These are phyloP conservation scores for Rhizopogon sp. DNA, from an alignment of 768 basidiomycete genomes.

Conservation along the genomic window DNA sequence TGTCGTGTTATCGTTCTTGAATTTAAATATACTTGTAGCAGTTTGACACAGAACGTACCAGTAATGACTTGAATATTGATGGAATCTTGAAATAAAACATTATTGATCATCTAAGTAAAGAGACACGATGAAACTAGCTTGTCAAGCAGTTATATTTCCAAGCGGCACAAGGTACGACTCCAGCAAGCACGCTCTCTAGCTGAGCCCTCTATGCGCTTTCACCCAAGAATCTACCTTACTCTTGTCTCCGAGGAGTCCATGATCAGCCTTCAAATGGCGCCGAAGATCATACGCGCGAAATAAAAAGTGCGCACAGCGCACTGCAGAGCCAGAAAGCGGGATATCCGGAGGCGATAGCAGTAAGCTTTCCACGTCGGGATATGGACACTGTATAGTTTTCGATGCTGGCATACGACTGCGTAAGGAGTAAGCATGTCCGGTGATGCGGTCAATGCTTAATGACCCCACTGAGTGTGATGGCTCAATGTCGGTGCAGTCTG, in stretches of 20 bases:
- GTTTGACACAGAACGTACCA: too few species aligned
- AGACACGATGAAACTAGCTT: too few species aligned
- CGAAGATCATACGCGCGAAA: conserved; percentile 83
- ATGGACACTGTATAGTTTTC: conserved; percentile 53
- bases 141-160: too few species aligned
- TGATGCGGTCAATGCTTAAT: conserved; percentile 41
- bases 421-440: conserved; percentile 56
- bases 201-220: conserved; percentile 8
- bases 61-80: too few species aligned
- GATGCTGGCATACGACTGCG: conserved; percentile 33
- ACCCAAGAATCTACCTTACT: conserved; percentile 61
- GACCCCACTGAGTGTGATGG: conserved; percentile 3
- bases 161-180: too few species aligned
- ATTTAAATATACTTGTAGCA: too few species aligned
- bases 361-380: conserved; percentile 43
- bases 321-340: conserved; percentile 9
- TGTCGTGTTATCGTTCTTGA: too few species aligned
- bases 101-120: too few species aligned
- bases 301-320: conserved; percentile 64
- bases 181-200: too few species aligned
- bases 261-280: conserved; percentile 70
- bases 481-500: conserved; percentile 17
- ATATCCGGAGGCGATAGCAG: conserved; percentile 4
- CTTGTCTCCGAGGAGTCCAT: conserved; percentile 59
- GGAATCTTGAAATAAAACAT: too few species aligned